Base-by-base conservation (phyloP, 371 early-diverging fungal genomes). In the Dinochytrium kinnereticum region DNA sequence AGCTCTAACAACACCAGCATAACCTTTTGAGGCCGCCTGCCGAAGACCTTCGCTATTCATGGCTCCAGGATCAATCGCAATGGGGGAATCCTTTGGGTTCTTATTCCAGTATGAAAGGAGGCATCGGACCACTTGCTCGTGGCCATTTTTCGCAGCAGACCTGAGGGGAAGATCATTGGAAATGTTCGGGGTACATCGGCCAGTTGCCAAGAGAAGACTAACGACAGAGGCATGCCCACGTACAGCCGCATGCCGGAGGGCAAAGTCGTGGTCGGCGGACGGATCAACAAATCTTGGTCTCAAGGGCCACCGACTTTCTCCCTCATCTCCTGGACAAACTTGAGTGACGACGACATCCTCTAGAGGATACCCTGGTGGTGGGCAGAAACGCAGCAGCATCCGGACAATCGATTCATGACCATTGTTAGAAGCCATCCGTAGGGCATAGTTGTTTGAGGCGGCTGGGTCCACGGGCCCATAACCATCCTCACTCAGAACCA, bases 21-120 rank as follows among this genome's bases (percentile, higher is more conserved):
- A 68, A 7, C 78, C 75, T 19, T 69, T 44, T 19, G 44, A 19
- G 15, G 64, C 59, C 21, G 77, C 74, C 55, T 57, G 39, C n/a
- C 74, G 40, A 24, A 77, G 36, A 10, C 73, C 70, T 19, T 28
- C 33, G 36, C 61, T 70, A 13, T 74, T 28, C 39, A 44, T 31
- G 7, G 72, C 74, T 3, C 51, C 24, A 31, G 78, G 78, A 51
- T 77, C 71, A 15, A 57, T 70, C 26, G 38, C 49, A 17, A 17
- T 28, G 26, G 50, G 26, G 55, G 26, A 13, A 21, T 53, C 26
- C 26, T 24, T 53, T 53, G 5, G 10, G 55, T 26, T 7, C n/a
- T 53, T 53, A n/a, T n/a, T 13, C 55, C 55, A 53, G 26, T 53
- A 26, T 7, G 3, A 7, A 7, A 67, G 44, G 10, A 67, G 67